Evolutionary conservation across 2,329 filamentous ascomycete species (phyloP), one percentile per base, ranked within the genome.

Genomic region (Fonsecaea nubica): DNA sequence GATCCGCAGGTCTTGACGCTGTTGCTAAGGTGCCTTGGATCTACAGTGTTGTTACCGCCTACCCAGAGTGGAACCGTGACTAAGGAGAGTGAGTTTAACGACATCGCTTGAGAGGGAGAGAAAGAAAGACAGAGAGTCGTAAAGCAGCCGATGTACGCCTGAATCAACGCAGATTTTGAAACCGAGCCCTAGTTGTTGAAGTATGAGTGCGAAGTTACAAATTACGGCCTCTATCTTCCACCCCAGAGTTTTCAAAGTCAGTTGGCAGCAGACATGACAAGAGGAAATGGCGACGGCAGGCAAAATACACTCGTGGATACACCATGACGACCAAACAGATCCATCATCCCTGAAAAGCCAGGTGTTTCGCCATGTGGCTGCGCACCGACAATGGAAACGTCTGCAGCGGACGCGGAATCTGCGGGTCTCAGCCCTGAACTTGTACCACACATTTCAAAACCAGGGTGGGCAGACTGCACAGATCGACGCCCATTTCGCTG

Each of bases 281-380:
- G 21, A 48, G 25, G 56, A 2, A 48, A 64, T 59, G 56, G 40
- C 48, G 45, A 38, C 55, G 42, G 35, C 56, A 33, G 35, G 15
- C 10, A 32, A 25, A 25, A 2, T 60, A 25, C 62, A 60, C 38
- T 65, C 57, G 21, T 65, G 63, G 63, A 65, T 65, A 50, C 56
- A 61, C 52, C 63, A 57, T 18, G 57, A 65, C 50, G 50, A 18
- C 25, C 45, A 64, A 35, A 10, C 56, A 48, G 48, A 59, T 36
- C 48, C 32, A 3, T 65, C 63, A 7, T 48, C 63, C 15, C 33
- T 35, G 1, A 65, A 65, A 21, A 65, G 63, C 38, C 56, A 65
- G 21, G 63, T 65, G 10, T 65, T 60, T 48, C 57, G 63, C 25
- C 63, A 65, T 57, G 57, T 65, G 10, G 63, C 63, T 15, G 63